phyloP scores from a whole-genome alignment of 176 grass and related monocot species.

The Aegilops tauschii region DNA sequence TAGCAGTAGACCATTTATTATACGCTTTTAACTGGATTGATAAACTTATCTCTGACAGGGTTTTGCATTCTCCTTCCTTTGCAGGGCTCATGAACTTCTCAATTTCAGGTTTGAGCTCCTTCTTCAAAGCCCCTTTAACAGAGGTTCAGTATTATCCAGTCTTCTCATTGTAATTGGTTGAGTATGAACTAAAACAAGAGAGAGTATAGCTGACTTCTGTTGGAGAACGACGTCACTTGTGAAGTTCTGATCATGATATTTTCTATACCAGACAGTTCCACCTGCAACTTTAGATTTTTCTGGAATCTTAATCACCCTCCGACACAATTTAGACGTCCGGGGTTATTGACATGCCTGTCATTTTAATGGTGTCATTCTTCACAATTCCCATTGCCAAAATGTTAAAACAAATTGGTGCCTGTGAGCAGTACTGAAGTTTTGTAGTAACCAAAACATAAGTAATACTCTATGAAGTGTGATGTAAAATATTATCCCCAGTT shows the following conservation, averaged over 20 bases:
- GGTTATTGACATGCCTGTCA: neutral
- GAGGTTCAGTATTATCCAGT: neutral
- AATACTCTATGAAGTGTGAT: neutral
- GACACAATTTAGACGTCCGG: neutral
- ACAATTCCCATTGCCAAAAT: neutral
- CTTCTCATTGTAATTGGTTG: neutral
- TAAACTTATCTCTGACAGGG: constrained; percentile 14
- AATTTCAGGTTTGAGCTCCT: constrained; percentile 53
- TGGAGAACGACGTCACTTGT: neutral
- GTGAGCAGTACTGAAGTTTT: neutral
- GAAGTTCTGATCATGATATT: neutral
- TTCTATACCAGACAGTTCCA: neutral
- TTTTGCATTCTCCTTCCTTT: constrained; percentile 31
- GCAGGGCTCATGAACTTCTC: constrained; percentile 78
- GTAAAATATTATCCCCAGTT: neutral
- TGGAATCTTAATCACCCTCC: neutral
- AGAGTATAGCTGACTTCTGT: neutral
- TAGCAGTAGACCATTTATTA: neutral
- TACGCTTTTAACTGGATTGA: neutral
- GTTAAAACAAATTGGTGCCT: neutral
- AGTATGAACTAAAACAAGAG: neutral
- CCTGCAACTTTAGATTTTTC: neutral
- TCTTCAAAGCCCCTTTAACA: neutral
- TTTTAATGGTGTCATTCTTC: neutral
- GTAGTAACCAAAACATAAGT: neutral